Evolutionary conservation across 768 basidiomycete species (phyloP).

Genomic region (Amyloporia xantha): DNA sequence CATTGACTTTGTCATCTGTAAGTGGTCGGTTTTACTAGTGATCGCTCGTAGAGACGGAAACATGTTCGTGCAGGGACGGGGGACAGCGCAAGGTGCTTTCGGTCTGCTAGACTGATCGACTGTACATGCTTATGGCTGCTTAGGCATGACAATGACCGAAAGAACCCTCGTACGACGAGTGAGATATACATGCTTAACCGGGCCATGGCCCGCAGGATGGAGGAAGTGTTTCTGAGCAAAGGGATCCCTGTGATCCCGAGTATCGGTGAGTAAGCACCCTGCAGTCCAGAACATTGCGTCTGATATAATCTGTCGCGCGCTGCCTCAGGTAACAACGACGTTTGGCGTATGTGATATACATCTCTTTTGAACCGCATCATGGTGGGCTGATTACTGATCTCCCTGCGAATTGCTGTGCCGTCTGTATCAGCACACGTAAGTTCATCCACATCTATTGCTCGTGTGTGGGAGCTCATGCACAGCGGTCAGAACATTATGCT

Average conservation of each 20-base stretch:
- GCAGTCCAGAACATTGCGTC: neutral
- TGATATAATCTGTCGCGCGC: neutral
- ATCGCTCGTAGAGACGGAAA: neutral
- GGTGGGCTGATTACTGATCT: conserved; percentile 1
- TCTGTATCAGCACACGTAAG: conserved; percentile 50
- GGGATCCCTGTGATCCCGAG: conserved; percentile 79
- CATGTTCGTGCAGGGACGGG: conserved; percentile 52
- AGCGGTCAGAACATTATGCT: conserved; percentile 52
- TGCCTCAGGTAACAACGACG: conserved; percentile 77
- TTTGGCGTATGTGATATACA: conserved; percentile 66
- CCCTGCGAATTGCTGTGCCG: conserved; percentile 13
- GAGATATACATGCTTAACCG: conserved; percentile 79
- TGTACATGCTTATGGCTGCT: neutral
- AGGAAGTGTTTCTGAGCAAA: conserved; percentile 56
- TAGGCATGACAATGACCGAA: conserved; percentile 82
- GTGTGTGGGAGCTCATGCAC: neutral
- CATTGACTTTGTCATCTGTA: conserved; percentile 88
- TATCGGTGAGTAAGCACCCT: conserved; percentile 41
- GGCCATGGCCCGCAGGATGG: conserved; percentile 61
- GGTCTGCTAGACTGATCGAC: no score
- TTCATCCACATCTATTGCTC: conserved; percentile 4
- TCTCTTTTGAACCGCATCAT: neutral
- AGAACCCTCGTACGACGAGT: conserved; percentile 68
- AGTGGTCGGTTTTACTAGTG: conserved; percentile 13
- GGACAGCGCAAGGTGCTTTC: conserved; percentile 57